phyloP scores from a whole-genome alignment of 176 grass and related monocot genomes.

The Juncus inflexus region DNA sequence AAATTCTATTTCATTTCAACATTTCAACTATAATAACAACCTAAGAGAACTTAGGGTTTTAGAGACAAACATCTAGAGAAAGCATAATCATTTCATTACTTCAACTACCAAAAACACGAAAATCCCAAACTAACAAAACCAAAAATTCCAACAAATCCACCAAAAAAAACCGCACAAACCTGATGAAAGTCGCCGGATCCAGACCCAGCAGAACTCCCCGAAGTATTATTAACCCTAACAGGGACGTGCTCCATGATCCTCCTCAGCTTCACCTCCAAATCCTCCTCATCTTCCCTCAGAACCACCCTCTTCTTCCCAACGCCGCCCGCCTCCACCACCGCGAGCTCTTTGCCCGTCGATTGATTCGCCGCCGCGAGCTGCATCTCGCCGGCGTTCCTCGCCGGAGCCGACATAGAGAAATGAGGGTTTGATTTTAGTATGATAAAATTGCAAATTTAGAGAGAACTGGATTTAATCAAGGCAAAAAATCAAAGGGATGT shows the following conservation, averaged over 20 bases:
- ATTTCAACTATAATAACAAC: not conserved
- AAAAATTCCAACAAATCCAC: not conserved
- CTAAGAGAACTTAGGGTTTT: slow-evolving; percentile 4
- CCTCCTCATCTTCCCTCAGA: slow-evolving; percentile 82
- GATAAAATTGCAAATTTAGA: too few species aligned
- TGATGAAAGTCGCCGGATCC: slow-evolving; percentile 97
- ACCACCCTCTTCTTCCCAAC: slow-evolving; percentile 48
- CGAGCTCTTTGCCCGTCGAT: slow-evolving; percentile 40
- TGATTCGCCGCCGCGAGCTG: slow-evolving; percentile 41
- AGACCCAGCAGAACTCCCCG: slow-evolving; percentile 82
- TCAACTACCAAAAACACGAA: not conserved
- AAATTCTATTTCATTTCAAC: too few species aligned
- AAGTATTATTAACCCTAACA: slow-evolving; percentile 83
- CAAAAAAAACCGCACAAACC: slow-evolving; percentile 20
- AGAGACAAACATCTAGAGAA: not conserved
- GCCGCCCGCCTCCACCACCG: slow-evolving; percentile 32
- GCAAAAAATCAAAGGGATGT: too few species aligned
- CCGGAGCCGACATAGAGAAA: slow-evolving; percentile 41
- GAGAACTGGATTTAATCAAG: too few species aligned
- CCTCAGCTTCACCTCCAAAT: slow-evolving; percentile 86
- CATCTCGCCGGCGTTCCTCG: slow-evolving; percentile 37
- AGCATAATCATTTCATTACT: not conserved
- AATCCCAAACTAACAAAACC: not conserved
- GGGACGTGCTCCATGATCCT: slow-evolving; percentile 91
- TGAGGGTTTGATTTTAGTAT: too few species aligned